Base-by-base conservation (phyloP, 1,284 basidiomycete genomes). In the Trichosporon ovoides region DNA sequence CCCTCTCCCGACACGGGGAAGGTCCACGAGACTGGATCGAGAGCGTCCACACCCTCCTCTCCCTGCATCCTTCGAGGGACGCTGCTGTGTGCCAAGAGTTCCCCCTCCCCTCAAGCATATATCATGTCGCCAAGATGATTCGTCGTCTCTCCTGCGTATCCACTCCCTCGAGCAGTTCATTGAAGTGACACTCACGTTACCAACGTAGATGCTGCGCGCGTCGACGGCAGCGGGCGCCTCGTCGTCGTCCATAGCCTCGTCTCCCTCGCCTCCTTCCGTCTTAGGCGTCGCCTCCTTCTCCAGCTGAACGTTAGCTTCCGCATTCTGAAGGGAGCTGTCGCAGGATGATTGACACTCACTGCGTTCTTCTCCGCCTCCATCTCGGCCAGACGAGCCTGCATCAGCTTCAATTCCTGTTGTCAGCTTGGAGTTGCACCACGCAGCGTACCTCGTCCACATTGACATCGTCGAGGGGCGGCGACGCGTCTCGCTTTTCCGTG, bases 311-410 rank as follows among this genome's bases (percentile, higher is more conserved):
- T 38, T n/a, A 48, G 28, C 38, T 7, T 19, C 3, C 16, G 22
- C 22, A 3, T 35, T 84, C 82, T n/a, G n/a, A n/a, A n/a, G n/a
- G n/a, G n/a, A 67, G 7, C 36, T 31, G 28, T 9, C 28, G 4
- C 28, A 9, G 28, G 28, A 31, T 16, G 43, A n/a, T n/a, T 22
- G 14, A 7, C 16, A 66, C 73, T 48, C 38, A 74, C 70, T 53
- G 85, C 83, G 68, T 89, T 87, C 60, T 89, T 88, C 57, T 88
- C 89, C 51, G 88, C 89, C 71, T 96, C 93, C 68, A 98, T 84
- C 76, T 96, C 72, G 46, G 87, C 89, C 22, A 93, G 87, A 55
- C 89, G 83, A 74, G 91, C 89, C 79, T 94, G 95, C 93, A 96
- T 96, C 66, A 77, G 76, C 60, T 77, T 76, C 46, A 83, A 73